Percentiles rank a stretch among this genome's conserved stretches.
These are phyloP conservation scores for Aspergillus cejpii DNA, from an alignment of 2,329 filamentous ascomycete species.

Conservation along the genomic window DNA sequence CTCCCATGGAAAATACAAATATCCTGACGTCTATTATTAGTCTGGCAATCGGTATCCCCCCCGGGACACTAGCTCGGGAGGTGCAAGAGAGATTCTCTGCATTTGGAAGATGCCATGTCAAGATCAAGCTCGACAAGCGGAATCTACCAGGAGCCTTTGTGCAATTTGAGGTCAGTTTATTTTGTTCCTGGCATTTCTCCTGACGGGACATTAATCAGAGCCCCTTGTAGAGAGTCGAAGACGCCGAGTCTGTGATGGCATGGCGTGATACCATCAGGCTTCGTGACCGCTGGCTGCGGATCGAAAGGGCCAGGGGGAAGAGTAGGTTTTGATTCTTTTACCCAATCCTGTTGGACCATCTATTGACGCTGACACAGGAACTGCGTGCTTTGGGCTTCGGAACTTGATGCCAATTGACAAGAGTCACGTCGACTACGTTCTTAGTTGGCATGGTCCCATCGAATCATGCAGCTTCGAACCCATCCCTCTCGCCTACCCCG, in stretches of 20 bases:
- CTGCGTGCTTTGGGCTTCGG: slow-evolving; percentile 15
- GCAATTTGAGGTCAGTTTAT: slow-evolving; percentile 33
- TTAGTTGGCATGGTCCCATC: slow-evolving; percentile 13
- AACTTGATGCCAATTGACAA: slow-evolving; percentile 8
- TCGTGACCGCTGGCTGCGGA: slow-evolving; percentile 16
- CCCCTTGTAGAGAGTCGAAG: slow-evolving; percentile 19
- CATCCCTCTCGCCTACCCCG: neutral
- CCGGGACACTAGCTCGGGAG: slow-evolving; percentile 26
- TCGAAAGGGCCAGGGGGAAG: slow-evolving; percentile 17
- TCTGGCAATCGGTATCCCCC: slow-evolving; percentile 20
- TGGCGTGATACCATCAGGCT: slow-evolving; percentile 7
- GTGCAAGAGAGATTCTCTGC: slow-evolving; percentile 26
- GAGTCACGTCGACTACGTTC: slow-evolving; percentile 4
- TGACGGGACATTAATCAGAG: neutral
- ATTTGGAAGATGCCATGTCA: slow-evolving; percentile 33
- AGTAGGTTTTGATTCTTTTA: slow-evolving; percentile 10
- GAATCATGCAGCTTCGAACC: slow-evolving; percentile 12
- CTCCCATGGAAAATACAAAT: neutral
- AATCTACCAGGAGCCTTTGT: slow-evolving; percentile 35
- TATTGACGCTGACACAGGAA: slow-evolving; percentile 10
- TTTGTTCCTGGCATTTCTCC: neutral
- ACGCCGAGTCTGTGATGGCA: slow-evolving; percentile 23
- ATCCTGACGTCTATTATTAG: slow-evolving; percentile 21
- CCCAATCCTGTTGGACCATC: neutral
- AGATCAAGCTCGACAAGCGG: slow-evolving; percentile 31